Evolutionary conservation across 176 grass and related monocot species (phyloP), one percentile per base, ranked within the genome.

Genomic region (Zoysia pacifica): DNA sequence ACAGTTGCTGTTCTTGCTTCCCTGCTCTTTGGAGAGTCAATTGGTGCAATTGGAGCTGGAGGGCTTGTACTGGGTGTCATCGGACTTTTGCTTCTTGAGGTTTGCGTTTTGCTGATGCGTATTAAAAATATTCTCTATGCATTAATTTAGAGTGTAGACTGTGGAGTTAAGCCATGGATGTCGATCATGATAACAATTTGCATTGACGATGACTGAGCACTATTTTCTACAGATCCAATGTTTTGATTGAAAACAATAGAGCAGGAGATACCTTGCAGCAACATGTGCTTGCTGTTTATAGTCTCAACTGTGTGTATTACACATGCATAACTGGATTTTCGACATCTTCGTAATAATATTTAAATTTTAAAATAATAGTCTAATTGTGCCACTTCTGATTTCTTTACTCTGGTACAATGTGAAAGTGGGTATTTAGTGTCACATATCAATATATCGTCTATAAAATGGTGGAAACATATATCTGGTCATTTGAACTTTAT

Each of bases 1-100:
- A 99, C 92, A 16, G 92, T 99, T 51, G 96, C 96, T 70, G 47
- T 99, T 68, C 92, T 99, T 74, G 96, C 96, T 62, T 75, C 92
- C 4, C 48, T 99, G 28, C 72, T 99, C 60, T 95, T 95, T 83
- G 92, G 96, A 58, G 92, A 99, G 81, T 93, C 96, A 13, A 93
- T 99, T 10, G 92, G 86, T 28, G 65, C 59, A 0, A 77, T 90
- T 62, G 96, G 92, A 78, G 90, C 41, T 69, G 88, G 86, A 51
- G 96, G 92, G 16, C 93, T 99, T 60, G 43, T 91, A 6, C 65
- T 95, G 58, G 96, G 96, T 77, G 86, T 95, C 19, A 6, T 91
- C 9, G 96, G 96, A 3, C 84, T 99, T 43, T 84, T 95, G 68
- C 88, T 95, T 78, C 96, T 99, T 1, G 92, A 99, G 92, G 96